phyloP scores from a whole-genome alignment of 495 filamentous ascomycete species.

The Terfezia claveryi region DNA sequence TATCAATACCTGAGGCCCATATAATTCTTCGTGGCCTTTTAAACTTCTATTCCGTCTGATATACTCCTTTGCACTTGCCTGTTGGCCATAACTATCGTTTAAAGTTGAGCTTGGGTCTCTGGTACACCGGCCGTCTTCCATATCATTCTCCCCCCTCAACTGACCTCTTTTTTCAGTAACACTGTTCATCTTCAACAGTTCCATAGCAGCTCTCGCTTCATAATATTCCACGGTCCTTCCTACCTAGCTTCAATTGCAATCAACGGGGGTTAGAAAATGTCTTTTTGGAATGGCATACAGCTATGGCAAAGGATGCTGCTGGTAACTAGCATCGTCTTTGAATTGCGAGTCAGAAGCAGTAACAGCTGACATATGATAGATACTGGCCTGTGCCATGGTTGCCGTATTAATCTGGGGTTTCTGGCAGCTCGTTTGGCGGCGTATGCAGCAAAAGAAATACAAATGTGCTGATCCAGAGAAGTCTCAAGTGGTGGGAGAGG shows the following conservation, averaged over 20 bases:
- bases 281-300: constrained; percentile 57
- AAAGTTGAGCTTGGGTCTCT: too few species aligned
- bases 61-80: too few species aligned
- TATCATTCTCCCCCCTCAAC: too few species aligned
- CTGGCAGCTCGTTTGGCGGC: constrained; percentile 35
- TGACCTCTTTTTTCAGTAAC: too few species aligned
- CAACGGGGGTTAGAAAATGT: not conserved
- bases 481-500: constrained; percentile 28
- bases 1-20: too few species aligned
- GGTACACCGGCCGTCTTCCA: too few species aligned
- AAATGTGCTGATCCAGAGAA: constrained; percentile 34
- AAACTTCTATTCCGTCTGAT: too few species aligned
- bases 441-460: constrained; percentile 41
- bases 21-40: too few species aligned
- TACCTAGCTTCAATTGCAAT: not conserved
- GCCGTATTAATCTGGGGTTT: constrained; percentile 39
- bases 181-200: too few species aligned
- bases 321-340: constrained; percentile 31
- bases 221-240: not conserved
- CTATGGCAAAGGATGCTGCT: constrained; percentile 85
- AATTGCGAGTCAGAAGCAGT: constrained; percentile 16
- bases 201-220: too few species aligned
- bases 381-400: constrained; percentile 22
- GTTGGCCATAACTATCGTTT: too few species aligned
- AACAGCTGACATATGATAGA: constrained; percentile 20